Conservation (phyloP, 148 eudicot genomes). For the Agrostemma githago region DNA sequence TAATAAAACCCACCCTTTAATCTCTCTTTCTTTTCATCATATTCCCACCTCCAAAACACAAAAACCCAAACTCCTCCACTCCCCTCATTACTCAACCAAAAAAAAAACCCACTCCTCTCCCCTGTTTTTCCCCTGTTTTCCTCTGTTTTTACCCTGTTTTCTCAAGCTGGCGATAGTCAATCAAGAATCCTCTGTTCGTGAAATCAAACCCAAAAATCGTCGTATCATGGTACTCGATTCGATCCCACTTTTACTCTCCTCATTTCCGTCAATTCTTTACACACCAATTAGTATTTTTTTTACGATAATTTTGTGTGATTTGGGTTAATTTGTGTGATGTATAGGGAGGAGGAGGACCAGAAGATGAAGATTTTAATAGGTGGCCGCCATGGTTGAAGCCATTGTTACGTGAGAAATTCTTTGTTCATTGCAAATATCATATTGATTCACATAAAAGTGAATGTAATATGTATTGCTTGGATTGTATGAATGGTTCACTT, state of each 20-base stretch:
- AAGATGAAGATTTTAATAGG: constrained; percentile 59
- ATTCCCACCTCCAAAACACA: neutral
- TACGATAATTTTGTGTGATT: neutral
- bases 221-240: constrained; percentile 57
- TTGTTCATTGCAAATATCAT: constrained; percentile 64
- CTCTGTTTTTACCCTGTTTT: constrained; percentile 13
- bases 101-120: neutral
- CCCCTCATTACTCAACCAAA: constrained; percentile 26
- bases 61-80: constrained; percentile 4
- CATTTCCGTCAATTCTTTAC: too few relatives aligned
- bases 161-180: constrained; percentile 81
- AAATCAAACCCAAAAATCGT: constrained; percentile 72
- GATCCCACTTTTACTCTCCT: too few relatives aligned
- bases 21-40: constrained; percentile 16
- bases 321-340: neutral
- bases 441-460: constrained; percentile 82
- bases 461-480: constrained; percentile 92
- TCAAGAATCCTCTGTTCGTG: constrained; percentile 53
- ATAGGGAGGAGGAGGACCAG: constrained; percentile 59
- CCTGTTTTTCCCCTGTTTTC: neutral
- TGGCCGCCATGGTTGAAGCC: constrained; percentile 94
- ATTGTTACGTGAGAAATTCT: constrained; percentile 52
- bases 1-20: constrained; percentile 16
- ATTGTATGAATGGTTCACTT: constrained; percentile 68
- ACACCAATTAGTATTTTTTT: too few relatives aligned